Evolutionary conservation across 2,329 filamentous ascomycete species (phyloP).

Genomic region (Sarocladium strictum): DNA sequence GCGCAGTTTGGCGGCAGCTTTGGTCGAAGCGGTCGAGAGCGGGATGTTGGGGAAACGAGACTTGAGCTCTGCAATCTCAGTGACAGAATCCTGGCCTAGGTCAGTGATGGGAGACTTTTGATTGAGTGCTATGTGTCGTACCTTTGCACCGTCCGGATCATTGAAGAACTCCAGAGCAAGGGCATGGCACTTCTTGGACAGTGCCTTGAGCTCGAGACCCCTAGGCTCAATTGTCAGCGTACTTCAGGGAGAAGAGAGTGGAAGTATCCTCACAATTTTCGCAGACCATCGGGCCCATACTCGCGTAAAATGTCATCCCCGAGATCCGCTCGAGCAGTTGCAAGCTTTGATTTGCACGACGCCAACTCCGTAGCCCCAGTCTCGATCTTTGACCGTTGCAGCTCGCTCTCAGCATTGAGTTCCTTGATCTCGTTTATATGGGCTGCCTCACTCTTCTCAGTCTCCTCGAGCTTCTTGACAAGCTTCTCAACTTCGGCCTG

Average conservation of each 20-base stretch:
- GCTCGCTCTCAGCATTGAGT: constrained; percentile 20
- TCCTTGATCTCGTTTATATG: constrained; percentile 19
- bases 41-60: constrained; percentile 19
- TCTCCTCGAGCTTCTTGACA: constrained; percentile 14
- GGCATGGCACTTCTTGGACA: constrained; percentile 19
- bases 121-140: constrained; percentile 2
- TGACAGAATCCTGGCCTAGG: constrained; percentile 13
- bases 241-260: neutral
- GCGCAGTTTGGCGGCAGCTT: constrained; percentile 19
- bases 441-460: constrained; percentile 14
- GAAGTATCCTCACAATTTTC: constrained; percentile 17
- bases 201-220: constrained; percentile 17
- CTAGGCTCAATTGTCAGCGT: constrained; percentile 13
- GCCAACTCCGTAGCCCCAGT: constrained; percentile 14
- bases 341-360: constrained; percentile 16
- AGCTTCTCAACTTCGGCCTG: constrained; percentile 38
- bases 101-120: neutral
- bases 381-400: constrained; percentile 19
- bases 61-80: constrained; percentile 19
- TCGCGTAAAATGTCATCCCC: constrained; percentile 17
- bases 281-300: constrained; percentile 16
- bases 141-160: constrained; percentile 18
- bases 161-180: constrained; percentile 22
- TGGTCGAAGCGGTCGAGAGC: constrained; percentile 17
- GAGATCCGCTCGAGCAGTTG: constrained; percentile 17